Evolutionary conservation across 345 rosid species (phyloP).

Genomic region (Viola odorata): DNA sequence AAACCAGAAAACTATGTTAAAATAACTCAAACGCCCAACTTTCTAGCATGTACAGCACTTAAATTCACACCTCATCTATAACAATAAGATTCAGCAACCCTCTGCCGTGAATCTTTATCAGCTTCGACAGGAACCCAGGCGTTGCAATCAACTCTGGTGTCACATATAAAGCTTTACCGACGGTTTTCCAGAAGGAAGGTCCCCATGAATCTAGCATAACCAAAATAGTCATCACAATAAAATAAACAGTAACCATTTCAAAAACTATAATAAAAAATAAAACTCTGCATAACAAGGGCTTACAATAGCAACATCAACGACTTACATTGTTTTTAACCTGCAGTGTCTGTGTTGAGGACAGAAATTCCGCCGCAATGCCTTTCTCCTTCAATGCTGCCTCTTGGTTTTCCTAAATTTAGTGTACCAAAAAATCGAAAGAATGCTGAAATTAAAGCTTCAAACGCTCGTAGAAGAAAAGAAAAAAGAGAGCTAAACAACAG

Average conservation of each 20-base stretch:
- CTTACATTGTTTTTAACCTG: slow-evolving; percentile 54
- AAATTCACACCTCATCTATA: slow-evolving; percentile 76
- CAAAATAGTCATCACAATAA: slow-evolving; percentile 5
- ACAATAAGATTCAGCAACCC: slow-evolving; percentile 90
- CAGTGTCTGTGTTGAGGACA: slow-evolving; percentile 70
- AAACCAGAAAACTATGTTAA: slow-evolving; percentile 9
- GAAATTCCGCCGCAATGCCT: slow-evolving; percentile 87
- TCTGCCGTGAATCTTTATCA: slow-evolving; percentile 62
- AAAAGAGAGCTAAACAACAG: not conserved
- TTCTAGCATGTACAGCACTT: not conserved
- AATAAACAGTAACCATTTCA: not conserved
- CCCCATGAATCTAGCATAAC: slow-evolving; percentile 70
- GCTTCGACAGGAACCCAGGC: slow-evolving; percentile 73
- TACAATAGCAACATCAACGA: not conserved
- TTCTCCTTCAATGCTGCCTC: slow-evolving; percentile 79
- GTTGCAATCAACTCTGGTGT: slow-evolving; percentile 92
- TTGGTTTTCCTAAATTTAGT: slow-evolving; percentile 78
- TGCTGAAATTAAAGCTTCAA: not conserved
- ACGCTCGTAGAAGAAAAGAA: not conserved
- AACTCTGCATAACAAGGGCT: not conserved
- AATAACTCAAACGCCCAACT: not conserved
- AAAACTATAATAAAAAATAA: not conserved
- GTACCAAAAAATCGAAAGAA: not conserved
- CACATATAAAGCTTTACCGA: slow-evolving; percentile 74
- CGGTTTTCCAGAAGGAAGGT: slow-evolving; percentile 85